Base-by-base conservation (phyloP, 352 stramenopile species). In the Phytophthora colocasiae region DNA sequence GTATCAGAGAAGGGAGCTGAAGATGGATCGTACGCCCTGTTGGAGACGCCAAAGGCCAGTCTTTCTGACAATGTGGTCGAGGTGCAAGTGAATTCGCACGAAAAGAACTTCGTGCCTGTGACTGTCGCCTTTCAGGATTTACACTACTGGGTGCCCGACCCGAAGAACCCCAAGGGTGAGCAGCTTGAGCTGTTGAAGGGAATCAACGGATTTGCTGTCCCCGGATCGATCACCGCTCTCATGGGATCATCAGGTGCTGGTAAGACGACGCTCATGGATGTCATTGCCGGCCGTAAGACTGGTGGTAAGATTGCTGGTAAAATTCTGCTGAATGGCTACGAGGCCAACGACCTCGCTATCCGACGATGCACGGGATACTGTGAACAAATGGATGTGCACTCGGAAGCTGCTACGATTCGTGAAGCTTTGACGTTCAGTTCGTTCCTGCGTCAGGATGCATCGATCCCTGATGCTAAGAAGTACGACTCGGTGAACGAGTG, bases 371-470 rank as follows among this genome's bases (percentile, higher is more conserved):
- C 61, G 7, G 61, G 61, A 0, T 73, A 72, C 36, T 62, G 77
- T 26, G 72, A 80, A 15, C 64, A 78, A 24, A 73, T 80, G 60
- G 69, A 78, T 29, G 53, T 78, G 19, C 49, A 75, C 32, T 53
- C 29, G 40, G 44, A 75, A n/a, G 58, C 58, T 2, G 46, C 58
- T 39, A 66, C 58, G 4, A 58, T 66, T 29, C 58, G 58, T 44
- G 58, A 66, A 29, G 58, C 58, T 2, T 50, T 65, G 22, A 63
- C 55, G 1, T 54, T 63, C 43, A 51, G 38, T 10, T 50, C 55
- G 26, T 63, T 63, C 47, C 38, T 64, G 6, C 46, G 57, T 24
- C 57, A 58, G n/a, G 57, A 54, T 5, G 46, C 45, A 2, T 50
- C 15, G 24, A 52, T 63, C 14, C 15, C 38, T 3, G 38, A 43